phyloP scores from a whole-genome alignment of 805 yeast genomes.

The Priceomyces castillae region DNA sequence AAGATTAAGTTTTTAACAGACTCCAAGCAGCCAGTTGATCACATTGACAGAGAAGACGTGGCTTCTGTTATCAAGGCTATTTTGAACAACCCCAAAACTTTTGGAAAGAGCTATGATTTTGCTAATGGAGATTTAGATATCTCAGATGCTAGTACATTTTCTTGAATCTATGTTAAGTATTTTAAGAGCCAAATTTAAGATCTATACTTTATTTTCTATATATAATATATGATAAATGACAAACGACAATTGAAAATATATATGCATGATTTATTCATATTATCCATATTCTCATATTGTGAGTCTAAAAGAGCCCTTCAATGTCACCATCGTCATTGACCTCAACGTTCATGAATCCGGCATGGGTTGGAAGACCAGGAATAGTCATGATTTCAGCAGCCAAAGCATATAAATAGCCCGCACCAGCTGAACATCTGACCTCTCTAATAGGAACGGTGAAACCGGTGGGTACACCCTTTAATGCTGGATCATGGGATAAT shows the following conservation, averaged over 20 bases:
- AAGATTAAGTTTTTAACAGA: slow-evolving; percentile 35
- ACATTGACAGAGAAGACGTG: slow-evolving; percentile 52
- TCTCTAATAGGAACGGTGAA: slow-evolving; percentile 93
- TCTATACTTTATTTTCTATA: too few relatives aligned
- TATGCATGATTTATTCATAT: neutral
- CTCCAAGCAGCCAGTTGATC: slow-evolving; percentile 16
- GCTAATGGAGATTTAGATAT: slow-evolving; percentile 7
- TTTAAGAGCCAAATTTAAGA: too few relatives aligned
- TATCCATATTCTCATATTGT: neutral
- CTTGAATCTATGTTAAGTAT: slow-evolving; percentile 4
- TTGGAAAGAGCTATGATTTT: slow-evolving; percentile 40
- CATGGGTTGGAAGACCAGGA: slow-evolving; percentile 94
- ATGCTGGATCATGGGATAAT: slow-evolving; percentile 85
- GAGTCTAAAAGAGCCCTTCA: slow-evolving; percentile 74
- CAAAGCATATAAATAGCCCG: slow-evolving; percentile 92
- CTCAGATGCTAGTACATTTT: slow-evolving; percentile 1
- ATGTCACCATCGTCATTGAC: slow-evolving; percentile 87
- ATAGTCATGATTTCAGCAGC: slow-evolving; percentile 97
- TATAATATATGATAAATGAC: too few relatives aligned
- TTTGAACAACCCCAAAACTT: slow-evolving; percentile 35
- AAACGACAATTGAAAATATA: too few relatives aligned
- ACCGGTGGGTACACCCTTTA: slow-evolving; percentile 94
- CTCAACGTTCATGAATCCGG: slow-evolving; percentile 97
- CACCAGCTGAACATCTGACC: slow-evolving; percentile 92
- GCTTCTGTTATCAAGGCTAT: slow-evolving; percentile 44